Evolutionary conservation across 2,329 filamentous ascomycete genomes (phyloP).

Genomic region (Rutstroemia sp.): DNA sequence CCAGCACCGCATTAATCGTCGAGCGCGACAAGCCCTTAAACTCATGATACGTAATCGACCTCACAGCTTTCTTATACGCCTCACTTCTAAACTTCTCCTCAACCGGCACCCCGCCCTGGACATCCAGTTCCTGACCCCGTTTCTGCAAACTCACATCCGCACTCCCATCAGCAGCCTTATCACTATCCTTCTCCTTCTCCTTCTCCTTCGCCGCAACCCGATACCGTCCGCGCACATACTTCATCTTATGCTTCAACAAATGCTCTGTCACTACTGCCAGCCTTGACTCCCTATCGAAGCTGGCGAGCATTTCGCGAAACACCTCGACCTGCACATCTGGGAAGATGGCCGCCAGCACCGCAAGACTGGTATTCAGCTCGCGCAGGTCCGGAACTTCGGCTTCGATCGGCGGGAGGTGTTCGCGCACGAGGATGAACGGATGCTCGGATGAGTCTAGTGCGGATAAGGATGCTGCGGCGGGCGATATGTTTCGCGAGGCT

Average conservation of each 20-base stretch:
- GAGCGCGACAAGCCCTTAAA: slow-evolving; percentile 69
- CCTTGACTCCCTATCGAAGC: slow-evolving; percentile 68
- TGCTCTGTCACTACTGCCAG: slow-evolving; percentile 71
- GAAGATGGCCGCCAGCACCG: slow-evolving; percentile 63
- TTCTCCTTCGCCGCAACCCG: slow-evolving; percentile 35
- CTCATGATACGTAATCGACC: slow-evolving; percentile 61
- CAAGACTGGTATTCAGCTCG: slow-evolving; percentile 63
- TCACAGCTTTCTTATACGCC: slow-evolving; percentile 62
- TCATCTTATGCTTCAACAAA: slow-evolving; percentile 62
- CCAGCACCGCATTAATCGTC: slow-evolving; percentile 70
- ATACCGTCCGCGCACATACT: slow-evolving; percentile 65
- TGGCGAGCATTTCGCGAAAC: slow-evolving; percentile 72
- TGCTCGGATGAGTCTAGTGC: slow-evolving; percentile 8
- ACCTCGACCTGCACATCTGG: slow-evolving; percentile 77
- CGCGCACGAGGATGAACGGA: slow-evolving; percentile 48
- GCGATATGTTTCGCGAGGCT: slow-evolving; percentile 23
- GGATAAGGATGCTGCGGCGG: slow-evolving; percentile 21
- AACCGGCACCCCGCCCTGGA: slow-evolving; percentile 36
- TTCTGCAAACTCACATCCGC: too few species aligned
- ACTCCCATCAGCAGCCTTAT: slow-evolving; percentile 12
- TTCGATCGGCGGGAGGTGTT: slow-evolving; percentile 41
- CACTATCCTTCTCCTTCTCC: slow-evolving; percentile 21
- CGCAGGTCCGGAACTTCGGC: slow-evolving; percentile 54
- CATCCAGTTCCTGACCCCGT: not conserved
- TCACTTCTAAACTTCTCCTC: slow-evolving; percentile 61